A percentile compares a stretch with the other conserved stretches of the same genome.
phyloP scores from a whole-genome alignment of 352 stramenopile species.

The Phytophthora cactorum region DNA sequence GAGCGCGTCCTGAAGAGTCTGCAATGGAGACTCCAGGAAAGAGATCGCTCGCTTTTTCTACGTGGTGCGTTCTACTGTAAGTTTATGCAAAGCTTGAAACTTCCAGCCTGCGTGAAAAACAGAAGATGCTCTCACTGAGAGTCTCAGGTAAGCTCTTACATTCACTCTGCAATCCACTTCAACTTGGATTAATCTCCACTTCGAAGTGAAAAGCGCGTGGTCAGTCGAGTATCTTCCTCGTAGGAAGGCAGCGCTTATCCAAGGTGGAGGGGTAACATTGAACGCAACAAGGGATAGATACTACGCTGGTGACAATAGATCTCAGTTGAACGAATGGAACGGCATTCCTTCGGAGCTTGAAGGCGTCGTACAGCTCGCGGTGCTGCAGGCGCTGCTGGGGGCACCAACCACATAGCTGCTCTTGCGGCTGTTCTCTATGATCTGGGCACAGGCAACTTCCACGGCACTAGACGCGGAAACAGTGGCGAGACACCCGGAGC shows the following conservation, averaged over 20 bases:
- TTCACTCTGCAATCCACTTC: slow-evolving; percentile 4
- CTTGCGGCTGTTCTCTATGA: too few relatives aligned
- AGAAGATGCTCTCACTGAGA: not conserved
- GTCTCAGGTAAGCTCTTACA: not conserved
- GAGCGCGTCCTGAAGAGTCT: not conserved
- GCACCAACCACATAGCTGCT: slow-evolving; percentile 5
- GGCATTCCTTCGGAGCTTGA: slow-evolving; percentile 25
- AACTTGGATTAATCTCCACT: not conserved
- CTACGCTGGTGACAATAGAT: not conserved
- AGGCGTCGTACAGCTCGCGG: slow-evolving; percentile 23
- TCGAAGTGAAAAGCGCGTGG: not conserved
- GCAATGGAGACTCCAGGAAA: not conserved
- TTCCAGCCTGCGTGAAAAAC: not conserved
- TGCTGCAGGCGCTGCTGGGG: slow-evolving; percentile 10
- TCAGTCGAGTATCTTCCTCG: too few relatives aligned
- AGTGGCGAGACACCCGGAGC: too few relatives aligned
- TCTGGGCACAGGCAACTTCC: too few relatives aligned
- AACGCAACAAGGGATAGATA: not conserved
- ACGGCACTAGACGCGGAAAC: too few relatives aligned
- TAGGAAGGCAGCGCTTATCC: too few relatives aligned
- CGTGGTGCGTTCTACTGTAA: too few relatives aligned
- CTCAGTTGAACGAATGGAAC: slow-evolving; percentile 17
- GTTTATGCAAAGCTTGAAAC: too few relatives aligned
- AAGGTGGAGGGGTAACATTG: too few relatives aligned
- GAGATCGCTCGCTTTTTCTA: too few relatives aligned